A percentile compares a stretch with the other conserved stretches of the same genome.
Evolutionary conservation across 2,329 filamentous ascomycete species (phyloP).

Genomic region (Arthrobotrys musiformis): DNA sequence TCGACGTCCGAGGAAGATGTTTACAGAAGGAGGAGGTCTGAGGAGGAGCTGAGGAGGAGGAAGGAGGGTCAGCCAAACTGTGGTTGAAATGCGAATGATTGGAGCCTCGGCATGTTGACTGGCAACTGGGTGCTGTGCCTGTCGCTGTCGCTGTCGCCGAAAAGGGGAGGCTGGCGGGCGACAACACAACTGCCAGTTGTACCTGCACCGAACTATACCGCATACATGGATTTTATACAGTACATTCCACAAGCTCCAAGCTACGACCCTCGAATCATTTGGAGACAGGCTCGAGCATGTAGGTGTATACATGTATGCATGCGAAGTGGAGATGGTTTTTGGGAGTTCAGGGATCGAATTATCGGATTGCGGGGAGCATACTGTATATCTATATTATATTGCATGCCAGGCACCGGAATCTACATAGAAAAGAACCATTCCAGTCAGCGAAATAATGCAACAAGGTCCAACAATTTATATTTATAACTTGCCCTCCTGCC

Average conservation of each 20-base stretch:
- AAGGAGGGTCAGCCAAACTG: slow-evolving; percentile 15
- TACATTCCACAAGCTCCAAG: too few relatives aligned
- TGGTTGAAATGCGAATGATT: neutral
- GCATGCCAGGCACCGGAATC: slow-evolving; percentile 10
- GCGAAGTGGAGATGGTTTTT: too few relatives aligned
- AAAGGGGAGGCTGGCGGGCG: slow-evolving; percentile 51
- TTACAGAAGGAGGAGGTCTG: neutral
- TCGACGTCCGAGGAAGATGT: neutral
- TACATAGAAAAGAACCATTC: neutral
- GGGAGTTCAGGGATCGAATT: neutral
- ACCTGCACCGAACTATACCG: neutral
- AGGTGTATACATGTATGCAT: neutral
- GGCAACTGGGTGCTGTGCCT: neutral
- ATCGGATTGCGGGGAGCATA: neutral
- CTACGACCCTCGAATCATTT: neutral
- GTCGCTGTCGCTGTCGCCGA: slow-evolving; percentile 35
- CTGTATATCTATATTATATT: neutral
- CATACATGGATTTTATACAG: neutral
- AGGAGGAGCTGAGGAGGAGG: neutral
- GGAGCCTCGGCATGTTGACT: slow-evolving; percentile 24
- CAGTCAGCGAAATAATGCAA: slow-evolving; percentile 6
- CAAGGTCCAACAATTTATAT: neutral
- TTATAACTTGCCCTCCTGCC: too few relatives aligned
- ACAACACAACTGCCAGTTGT: slow-evolving; percentile 21
- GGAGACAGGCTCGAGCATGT: neutral